A percentile compares a stretch with the other conserved stretches of the same genome.
phyloP scores from a whole-genome alignment of 805 yeast species.

The Candida arabinofermentans region DNA sequence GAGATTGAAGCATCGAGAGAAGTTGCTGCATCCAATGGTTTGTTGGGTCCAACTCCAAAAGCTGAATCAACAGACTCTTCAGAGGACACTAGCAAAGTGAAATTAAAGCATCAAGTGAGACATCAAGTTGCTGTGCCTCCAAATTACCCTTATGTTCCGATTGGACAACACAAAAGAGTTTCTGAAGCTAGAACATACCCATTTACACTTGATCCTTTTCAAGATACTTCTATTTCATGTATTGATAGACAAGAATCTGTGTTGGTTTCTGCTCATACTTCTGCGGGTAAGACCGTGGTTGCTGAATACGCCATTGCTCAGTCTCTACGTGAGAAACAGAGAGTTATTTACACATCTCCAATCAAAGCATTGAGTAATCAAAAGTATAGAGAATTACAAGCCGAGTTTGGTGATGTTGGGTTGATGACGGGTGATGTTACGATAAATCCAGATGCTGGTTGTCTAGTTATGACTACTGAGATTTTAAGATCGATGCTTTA shows the following conservation, averaged over 20 bases:
- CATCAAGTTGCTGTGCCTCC: constrained; percentile 98
- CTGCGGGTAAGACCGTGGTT: constrained; percentile 96
- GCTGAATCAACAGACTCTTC: constrained; percentile 27
- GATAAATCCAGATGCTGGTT: constrained; percentile 92
- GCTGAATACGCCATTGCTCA: constrained; percentile 98
- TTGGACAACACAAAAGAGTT: constrained; percentile 76
- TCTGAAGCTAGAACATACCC: constrained; percentile 89
- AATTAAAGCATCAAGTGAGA: constrained; percentile 87
- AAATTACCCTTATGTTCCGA: constrained; percentile 81
- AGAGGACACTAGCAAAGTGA: constrained; percentile 41
- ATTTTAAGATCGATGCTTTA: constrained; percentile 92
- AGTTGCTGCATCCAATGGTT: constrained; percentile 77
- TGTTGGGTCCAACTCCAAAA: constrained; percentile 36
- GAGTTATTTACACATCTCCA: constrained; percentile 94
- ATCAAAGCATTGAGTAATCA: constrained; percentile 94
- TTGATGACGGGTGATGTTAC: constrained; percentile 97
- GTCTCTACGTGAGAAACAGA: constrained; percentile 83
- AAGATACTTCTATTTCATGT: constrained; percentile 93
- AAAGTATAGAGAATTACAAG: constrained; percentile 85
- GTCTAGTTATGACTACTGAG: constrained; percentile 97
- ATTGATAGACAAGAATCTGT: constrained; percentile 94
- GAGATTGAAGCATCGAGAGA: constrained; percentile 89
- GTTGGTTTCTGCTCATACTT: constrained; percentile 94
- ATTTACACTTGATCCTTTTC: constrained; percentile 93
- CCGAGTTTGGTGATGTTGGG: constrained; percentile 94